Evolutionary conservation across 768 basidiomycete species (phyloP), one percentile per base, ranked within the genome.

Genomic region (Leccinum subtestaceum): DNA sequence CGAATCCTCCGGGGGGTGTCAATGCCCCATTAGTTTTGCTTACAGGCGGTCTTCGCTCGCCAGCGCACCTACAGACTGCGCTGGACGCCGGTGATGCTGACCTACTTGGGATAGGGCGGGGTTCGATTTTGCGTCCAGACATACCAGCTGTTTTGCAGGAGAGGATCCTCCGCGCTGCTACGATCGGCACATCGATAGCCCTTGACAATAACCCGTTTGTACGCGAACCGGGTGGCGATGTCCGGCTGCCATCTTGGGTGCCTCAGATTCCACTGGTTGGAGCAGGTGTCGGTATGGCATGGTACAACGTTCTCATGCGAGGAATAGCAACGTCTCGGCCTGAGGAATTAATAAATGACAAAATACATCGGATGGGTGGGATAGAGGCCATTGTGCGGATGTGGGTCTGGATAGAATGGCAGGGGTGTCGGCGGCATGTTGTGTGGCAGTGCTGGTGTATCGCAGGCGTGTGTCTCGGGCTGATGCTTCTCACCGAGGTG

Each of bases 21-120:
- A 55, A 66, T 8, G 66, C 71, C 2, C 91, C 93, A 1, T 76
- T 89, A 7, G 77, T 95, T 62, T 75, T 95, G 29, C 81, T 95
- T 27, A 95, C 93, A 0, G 93, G 93, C 29, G 92, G 91, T 23
- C 80, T 96, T 43, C 77, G 80, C 23, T 84, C 86, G 0, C 81
- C 84, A 15, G 72, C 78, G 0, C 78, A 83, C 31, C 76, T 94
- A 40, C 71, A 77, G 11, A 69, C 74, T 15, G 88, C 82, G 1
- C 77, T 93, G 15, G 62, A 67, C 0, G 73, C 80, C 9, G 73
- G 72, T 5, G 84, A 92, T 58, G 82, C 91, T 0, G 81, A 95
- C 70, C 76, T 95, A 23, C 76, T 93, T 32, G 94, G 94, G 0
- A 77, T 95, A 17, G 94, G 85, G 6, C 79, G 94, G 56, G 77